Base-by-base conservation (phyloP, 345 rosid genomes). In the Cochlearia excelsa region DNA sequence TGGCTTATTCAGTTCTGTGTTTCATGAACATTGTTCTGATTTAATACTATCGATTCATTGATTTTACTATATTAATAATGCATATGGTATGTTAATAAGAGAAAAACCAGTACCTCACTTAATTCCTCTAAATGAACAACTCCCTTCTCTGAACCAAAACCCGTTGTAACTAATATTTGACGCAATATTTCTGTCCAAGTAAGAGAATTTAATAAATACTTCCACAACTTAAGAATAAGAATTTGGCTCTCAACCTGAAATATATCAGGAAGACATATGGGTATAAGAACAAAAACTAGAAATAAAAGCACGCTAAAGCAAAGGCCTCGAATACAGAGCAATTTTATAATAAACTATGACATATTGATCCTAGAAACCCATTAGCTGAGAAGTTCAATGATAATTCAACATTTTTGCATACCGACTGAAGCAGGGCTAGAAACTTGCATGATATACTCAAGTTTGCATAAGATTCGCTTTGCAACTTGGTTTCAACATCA, bases 171-270 rank as follows among this genome's bases (percentile, higher is more conserved):
- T 48, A 70, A 69, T 65, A 89, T 75, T 79, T 87, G 97, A 51
- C 81, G 87, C 69, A 93, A 64, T 74, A 87, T 80, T 67, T 93
- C 97, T 2, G 82, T 59, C 99, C 99, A 93, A 42, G 99, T 93
- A 52, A 93, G 83, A 61, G 99, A 86, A 54, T 93, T 93, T 68
- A 93, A 66, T 54, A 89, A 89, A 54, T 69, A 73, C 68, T 78
- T 87, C 99, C 99, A 93, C 72, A 83, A 66, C 59, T 84, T 82
- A 40, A 89, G 55, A 71, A 86, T 29, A 68, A 58, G 71, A 70
- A 76, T 77, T 63, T 83, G 87, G 71, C 78, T 77, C 67, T 88
- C 95, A 56, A 92, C 86, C 98, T 92, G 76, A 52, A 65, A 56
- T 45, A 53, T 3, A 65, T 50, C 31, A 50, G 29, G 34, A 31